A percentile compares a stretch with the other conserved stretches of the same genome.
phyloP scores from a whole-genome alignment of 2,329 filamentous ascomycete genomes.

The Fusarium sp. region DNA sequence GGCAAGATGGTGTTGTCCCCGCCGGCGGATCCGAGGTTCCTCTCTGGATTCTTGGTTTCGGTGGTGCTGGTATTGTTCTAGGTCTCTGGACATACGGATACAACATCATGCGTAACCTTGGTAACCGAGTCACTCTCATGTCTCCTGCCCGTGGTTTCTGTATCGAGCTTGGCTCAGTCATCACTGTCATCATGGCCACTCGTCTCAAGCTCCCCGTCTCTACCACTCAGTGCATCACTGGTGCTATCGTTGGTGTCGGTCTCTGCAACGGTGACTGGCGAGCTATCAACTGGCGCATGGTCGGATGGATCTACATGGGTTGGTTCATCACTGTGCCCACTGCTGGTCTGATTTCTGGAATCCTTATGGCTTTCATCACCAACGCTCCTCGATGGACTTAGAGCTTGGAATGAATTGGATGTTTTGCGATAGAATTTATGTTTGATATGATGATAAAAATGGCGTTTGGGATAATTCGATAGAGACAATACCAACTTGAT shows the following conservation, averaged over 20 bases:
- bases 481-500: slow-evolving; percentile 9
- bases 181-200: slow-evolving; percentile 72
- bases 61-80: slow-evolving; percentile 62
- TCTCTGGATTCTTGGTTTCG: slow-evolving; percentile 68
- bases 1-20: slow-evolving; percentile 59
- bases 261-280: slow-evolving; percentile 68
- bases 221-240: slow-evolving; percentile 73
- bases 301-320: slow-evolving; percentile 67
- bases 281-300: slow-evolving; percentile 72
- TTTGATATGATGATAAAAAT: not conserved
- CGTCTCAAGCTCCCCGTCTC: slow-evolving; percentile 71
- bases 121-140: slow-evolving; percentile 72
- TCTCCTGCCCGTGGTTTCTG: slow-evolving; percentile 69
- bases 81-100: slow-evolving; percentile 72
- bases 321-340: slow-evolving; percentile 71
- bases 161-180: slow-evolving; percentile 70
- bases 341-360: slow-evolving; percentile 67
- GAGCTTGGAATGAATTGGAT: not conserved
- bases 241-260: slow-evolving; percentile 71
- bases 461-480: not conserved
- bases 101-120: slow-evolving; percentile 72
- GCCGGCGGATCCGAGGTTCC: slow-evolving; percentile 62
- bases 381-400: slow-evolving; percentile 65
- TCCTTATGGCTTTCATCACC: slow-evolving; percentile 70
- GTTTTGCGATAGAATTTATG: not conserved